Conservation (phyloP, 129 eudicot genomes). For the Glebionis coronaria region DNA sequence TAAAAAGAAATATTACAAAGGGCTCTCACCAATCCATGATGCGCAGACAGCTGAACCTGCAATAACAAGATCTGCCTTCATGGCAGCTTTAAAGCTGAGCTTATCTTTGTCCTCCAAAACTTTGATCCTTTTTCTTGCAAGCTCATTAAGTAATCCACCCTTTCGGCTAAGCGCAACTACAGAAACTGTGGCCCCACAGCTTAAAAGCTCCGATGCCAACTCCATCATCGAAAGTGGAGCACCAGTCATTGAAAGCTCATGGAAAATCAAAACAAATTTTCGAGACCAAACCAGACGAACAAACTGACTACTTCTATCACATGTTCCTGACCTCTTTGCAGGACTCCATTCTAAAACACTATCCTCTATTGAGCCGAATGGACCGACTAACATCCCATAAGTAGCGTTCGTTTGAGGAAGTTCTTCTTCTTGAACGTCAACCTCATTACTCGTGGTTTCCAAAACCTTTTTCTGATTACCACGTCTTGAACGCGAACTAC, state of each 20-base stretch:
- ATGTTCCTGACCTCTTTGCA: slow-evolving; percentile 76
- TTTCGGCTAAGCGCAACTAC: slow-evolving; percentile 78
- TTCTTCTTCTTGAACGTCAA: slow-evolving; percentile 58
- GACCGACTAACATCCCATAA: slow-evolving; percentile 84
- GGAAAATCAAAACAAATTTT: slow-evolving; percentile 76
- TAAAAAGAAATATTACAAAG: neutral
- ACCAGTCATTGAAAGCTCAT: slow-evolving; percentile 97
- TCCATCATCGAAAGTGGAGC: slow-evolving; percentile 99
- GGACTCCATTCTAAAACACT: slow-evolving; percentile 85
- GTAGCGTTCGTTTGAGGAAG: slow-evolving; percentile 66
- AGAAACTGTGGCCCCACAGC: slow-evolving; percentile 95
- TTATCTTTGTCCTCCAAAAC: slow-evolving; percentile 83
- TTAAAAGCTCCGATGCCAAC: slow-evolving; percentile 89
- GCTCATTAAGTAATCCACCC: slow-evolving; percentile 93
- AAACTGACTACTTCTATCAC: slow-evolving; percentile 88
- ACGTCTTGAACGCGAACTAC: slow-evolving; percentile 42
- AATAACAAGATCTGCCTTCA: slow-evolving; percentile 89
- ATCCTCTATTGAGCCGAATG: slow-evolving; percentile 86
- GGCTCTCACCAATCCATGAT: slow-evolving; percentile 87
- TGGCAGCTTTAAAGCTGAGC: slow-evolving; percentile 83
- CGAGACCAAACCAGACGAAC: slow-evolving; percentile 96
- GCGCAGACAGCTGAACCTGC: slow-evolving; percentile 98
- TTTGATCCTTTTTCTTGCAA: slow-evolving; percentile 71
- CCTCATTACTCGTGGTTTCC: slow-evolving; percentile 32
- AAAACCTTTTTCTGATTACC: slow-evolving; percentile 39